Conservation (phyloP, 805 yeast species). For the Pichia gijzeniarum region DNA sequence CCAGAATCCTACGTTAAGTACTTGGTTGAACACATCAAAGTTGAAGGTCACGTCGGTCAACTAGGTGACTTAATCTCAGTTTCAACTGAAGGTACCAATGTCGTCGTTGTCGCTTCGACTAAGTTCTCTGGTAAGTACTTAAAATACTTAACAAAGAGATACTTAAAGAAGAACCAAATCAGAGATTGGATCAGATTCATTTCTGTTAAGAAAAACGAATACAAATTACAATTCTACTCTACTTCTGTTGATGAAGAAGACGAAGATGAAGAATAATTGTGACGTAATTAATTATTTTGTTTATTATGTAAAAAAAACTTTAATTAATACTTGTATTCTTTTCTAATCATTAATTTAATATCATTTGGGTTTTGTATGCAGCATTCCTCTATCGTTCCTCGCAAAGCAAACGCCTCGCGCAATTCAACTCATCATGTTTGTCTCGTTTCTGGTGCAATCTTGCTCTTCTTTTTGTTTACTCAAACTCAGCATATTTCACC, state of each 20-base stretch:
- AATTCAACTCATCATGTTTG: too few relatives aligned
- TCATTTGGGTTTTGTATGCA: neutral
- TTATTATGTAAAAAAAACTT: conserved; percentile 1
- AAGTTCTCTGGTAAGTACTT: conserved; percentile 99
- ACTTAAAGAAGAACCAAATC: conserved; percentile 99
- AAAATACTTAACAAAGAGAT: conserved; percentile 99
- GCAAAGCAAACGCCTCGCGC: too few relatives aligned
- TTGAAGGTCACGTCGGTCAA: conserved; percentile 94
- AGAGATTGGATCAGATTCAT: conserved; percentile 99
- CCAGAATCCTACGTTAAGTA: conserved; percentile 96
- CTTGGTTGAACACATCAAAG: conserved; percentile 98
- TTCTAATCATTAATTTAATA: conserved; percentile 1
- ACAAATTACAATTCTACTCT: conserved; percentile 98
- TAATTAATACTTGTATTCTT: conserved; percentile 8
- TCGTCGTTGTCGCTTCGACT: conserved; percentile 82
- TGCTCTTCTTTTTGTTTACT: too few relatives aligned
- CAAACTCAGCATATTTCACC: too few relatives aligned
- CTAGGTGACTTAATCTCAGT: conserved; percentile 92
- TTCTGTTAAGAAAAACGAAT: conserved; percentile 89
- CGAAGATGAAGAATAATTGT: conserved; percentile 62
- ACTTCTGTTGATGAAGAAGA: conserved; percentile 90
- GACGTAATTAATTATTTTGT: conserved; percentile 6
- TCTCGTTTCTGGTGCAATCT: too few relatives aligned
- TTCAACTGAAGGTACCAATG: conserved; percentile 78
- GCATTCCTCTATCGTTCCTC: too few relatives aligned